phyloP scores from a whole-genome alignment of 2,329 filamentous ascomycete species.

The Aspergillus neoniger region DNA sequence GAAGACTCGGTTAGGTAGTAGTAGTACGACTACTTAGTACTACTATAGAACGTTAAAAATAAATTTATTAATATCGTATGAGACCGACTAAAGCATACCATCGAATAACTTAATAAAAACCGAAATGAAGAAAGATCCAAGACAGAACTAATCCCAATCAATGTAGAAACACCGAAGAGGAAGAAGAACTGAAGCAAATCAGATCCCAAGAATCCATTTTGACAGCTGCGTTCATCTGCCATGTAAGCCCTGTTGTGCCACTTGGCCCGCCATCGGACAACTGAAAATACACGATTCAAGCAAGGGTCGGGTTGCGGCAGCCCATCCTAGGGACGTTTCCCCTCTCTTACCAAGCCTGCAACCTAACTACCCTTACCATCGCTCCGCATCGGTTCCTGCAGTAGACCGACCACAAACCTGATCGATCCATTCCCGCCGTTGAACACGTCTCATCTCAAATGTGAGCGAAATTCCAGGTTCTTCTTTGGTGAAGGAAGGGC shows the following conservation, averaged over 20 bases:
- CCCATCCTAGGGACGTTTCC: slow-evolving; percentile 14
- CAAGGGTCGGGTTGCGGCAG: slow-evolving; percentile 13
- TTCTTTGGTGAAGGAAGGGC: not conserved
- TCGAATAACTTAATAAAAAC: too few species aligned
- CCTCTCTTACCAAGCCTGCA: slow-evolving; percentile 16
- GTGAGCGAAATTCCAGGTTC: not conserved
- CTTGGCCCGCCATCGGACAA: slow-evolving; percentile 6
- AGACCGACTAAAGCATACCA: too few species aligned
- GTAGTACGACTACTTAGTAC: too few species aligned
- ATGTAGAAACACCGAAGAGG: not conserved
- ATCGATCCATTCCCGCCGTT: slow-evolving; percentile 22
- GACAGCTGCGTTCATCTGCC: slow-evolving; percentile 13
- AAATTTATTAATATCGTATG: too few species aligned
- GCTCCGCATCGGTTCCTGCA: slow-evolving; percentile 40
- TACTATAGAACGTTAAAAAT: too few species aligned
- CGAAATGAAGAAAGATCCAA: not conserved
- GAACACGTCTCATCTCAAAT: slow-evolving; percentile 25
- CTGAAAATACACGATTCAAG: slow-evolving; percentile 9
- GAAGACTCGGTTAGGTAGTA: not conserved
- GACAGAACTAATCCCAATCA: not conserved
- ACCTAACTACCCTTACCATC: slow-evolving; percentile 10
- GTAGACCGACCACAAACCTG: slow-evolving; percentile 33
- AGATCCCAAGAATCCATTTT: slow-evolving; percentile 2
- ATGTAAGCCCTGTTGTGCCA: slow-evolving; percentile 3
- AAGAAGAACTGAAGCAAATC: not conserved